These are phyloP conservation scores for Rhypophila decipiens DNA, from an alignment of 495 filamentous ascomycete genomes.

Conservation along the genomic window DNA sequence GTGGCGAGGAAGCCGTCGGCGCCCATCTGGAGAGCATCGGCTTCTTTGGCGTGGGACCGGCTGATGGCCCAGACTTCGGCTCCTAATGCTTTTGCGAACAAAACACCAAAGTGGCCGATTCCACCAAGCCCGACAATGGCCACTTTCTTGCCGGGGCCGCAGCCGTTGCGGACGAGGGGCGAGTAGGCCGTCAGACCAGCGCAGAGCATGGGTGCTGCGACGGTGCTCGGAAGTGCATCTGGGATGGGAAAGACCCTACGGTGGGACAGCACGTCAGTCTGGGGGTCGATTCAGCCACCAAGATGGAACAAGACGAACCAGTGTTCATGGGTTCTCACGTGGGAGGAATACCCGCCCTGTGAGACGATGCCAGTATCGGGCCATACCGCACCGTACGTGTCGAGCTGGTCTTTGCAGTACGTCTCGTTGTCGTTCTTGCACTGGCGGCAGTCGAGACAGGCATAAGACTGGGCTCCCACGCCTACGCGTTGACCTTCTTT, in stretches of 20 bases:
- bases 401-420: constrained; percentile 49
- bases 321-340: constrained; percentile 49
- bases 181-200: constrained; percentile 78
- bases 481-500: constrained; percentile 51
- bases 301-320: constrained; percentile 27
- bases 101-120: constrained; percentile 64
- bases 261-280: not conserved
- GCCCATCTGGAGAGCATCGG: constrained; percentile 60
- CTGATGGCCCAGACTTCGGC: constrained; percentile 68
- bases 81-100: constrained; percentile 66
- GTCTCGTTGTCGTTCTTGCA: constrained; percentile 56
- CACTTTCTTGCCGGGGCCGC: constrained; percentile 73
- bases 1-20: constrained; percentile 71
- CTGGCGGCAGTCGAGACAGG: constrained; percentile 49
- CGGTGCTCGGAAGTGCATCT: constrained; percentile 55
- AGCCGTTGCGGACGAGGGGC: constrained; percentile 69
- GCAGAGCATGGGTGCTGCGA: constrained; percentile 84
- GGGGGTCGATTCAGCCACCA: not conserved
- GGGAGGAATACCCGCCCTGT: constrained; percentile 50
- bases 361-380: constrained; percentile 46
- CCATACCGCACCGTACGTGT: constrained; percentile 50
- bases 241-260: constrained; percentile 69
- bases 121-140: constrained; percentile 68
- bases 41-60: constrained; percentile 60
- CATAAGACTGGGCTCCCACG: constrained; percentile 50